These are phyloP conservation scores for Entomortierella lignicola DNA, from an alignment of 192 early-diverging fungal genomes.

Conservation along the genomic window DNA sequence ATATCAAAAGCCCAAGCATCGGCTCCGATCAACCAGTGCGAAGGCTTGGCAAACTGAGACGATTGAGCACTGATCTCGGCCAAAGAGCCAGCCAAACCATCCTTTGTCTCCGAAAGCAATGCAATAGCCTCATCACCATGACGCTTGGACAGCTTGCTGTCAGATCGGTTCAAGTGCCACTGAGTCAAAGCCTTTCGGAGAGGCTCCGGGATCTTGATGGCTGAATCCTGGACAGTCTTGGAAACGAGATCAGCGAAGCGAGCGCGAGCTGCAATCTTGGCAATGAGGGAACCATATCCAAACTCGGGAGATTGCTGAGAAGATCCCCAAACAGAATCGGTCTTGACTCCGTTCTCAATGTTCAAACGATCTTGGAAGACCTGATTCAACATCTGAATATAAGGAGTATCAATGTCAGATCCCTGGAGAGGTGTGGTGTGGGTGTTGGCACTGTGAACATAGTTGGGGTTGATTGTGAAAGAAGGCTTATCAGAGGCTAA, in stretches of 20 bases:
- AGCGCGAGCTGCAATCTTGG: slow-evolving; percentile 73
- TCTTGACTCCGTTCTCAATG: slow-evolving; percentile 82
- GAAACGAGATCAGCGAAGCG: slow-evolving; percentile 73
- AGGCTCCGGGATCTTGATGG: slow-evolving; percentile 57
- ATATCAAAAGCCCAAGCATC: slow-evolving; percentile 91
- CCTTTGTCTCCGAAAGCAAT: slow-evolving; percentile 38
- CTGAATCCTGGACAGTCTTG: slow-evolving; percentile 63
- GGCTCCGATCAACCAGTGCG: slow-evolving; percentile 91
- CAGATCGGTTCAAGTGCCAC: slow-evolving; percentile 73
- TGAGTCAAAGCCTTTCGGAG: slow-evolving; percentile 70
- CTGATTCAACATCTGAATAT: slow-evolving; percentile 83
- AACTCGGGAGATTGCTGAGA: slow-evolving; percentile 82
- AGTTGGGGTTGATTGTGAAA: slow-evolving; percentile 41
- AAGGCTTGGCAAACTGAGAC: slow-evolving; percentile 66
- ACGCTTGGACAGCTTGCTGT: slow-evolving; percentile 66
- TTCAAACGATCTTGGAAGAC: slow-evolving; percentile 80
- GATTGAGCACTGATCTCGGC: slow-evolving; percentile 54
- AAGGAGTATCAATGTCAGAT: slow-evolving; percentile 76
- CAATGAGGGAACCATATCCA: slow-evolving; percentile 84
- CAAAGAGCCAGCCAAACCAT: slow-evolving; percentile 30
- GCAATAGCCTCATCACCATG: slow-evolving; percentile 60
- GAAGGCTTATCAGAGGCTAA: slow-evolving; percentile 31
- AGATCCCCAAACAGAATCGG: slow-evolving; percentile 78
- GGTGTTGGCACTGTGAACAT: slow-evolving; percentile 8
- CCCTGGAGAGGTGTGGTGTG: slow-evolving; percentile 18